Conservation (phyloP, 768 basidiomycete genomes). For the Amanita thiersii region DNA sequence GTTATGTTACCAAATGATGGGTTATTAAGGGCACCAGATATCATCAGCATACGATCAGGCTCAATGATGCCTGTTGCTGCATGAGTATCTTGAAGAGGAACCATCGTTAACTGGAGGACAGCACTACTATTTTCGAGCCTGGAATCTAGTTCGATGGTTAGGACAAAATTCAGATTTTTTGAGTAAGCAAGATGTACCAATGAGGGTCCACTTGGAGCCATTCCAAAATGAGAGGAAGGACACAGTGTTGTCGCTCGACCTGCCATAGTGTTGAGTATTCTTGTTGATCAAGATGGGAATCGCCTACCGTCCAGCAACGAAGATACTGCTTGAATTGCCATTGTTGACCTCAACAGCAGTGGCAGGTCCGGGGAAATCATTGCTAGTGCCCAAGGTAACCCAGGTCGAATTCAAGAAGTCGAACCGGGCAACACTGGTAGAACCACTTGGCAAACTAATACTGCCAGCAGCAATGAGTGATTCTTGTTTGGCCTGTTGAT, state of each 20-base stretch:
- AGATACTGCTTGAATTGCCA: constrained; percentile 75
- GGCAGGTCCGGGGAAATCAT: constrained; percentile 78
- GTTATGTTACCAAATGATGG: constrained; percentile 72
- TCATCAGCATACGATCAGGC: constrained; percentile 81
- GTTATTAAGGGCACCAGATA: constrained; percentile 72
- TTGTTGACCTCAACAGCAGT: constrained; percentile 84
- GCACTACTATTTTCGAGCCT: constrained; percentile 47
- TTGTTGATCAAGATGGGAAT: not conserved
- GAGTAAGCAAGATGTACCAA: constrained; percentile 36
- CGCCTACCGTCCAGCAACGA: constrained; percentile 81
- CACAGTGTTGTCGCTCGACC: constrained; percentile 48
- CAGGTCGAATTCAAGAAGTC: constrained; percentile 68
- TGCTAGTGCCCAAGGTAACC: constrained; percentile 53
- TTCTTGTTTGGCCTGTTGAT: constrained; percentile 51
- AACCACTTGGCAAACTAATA: constrained; percentile 57
- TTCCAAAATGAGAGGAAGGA: constrained; percentile 84
- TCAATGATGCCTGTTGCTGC: constrained; percentile 62
- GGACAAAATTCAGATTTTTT: constrained; percentile 3
- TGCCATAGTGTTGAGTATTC: constrained; percentile 15
- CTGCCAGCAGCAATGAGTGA: constrained; percentile 74
- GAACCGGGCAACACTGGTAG: constrained; percentile 69
- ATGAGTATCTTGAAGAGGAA: constrained; percentile 80
- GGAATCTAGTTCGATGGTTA: constrained; percentile 34
- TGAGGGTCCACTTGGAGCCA: constrained; percentile 62
- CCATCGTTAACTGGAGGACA: constrained; percentile 82